Percentiles rank a stretch among this genome's conserved stretches.
phyloP scores from a whole-genome alignment of 2,329 filamentous ascomycete species.

The Aspergillus sp. region DNA sequence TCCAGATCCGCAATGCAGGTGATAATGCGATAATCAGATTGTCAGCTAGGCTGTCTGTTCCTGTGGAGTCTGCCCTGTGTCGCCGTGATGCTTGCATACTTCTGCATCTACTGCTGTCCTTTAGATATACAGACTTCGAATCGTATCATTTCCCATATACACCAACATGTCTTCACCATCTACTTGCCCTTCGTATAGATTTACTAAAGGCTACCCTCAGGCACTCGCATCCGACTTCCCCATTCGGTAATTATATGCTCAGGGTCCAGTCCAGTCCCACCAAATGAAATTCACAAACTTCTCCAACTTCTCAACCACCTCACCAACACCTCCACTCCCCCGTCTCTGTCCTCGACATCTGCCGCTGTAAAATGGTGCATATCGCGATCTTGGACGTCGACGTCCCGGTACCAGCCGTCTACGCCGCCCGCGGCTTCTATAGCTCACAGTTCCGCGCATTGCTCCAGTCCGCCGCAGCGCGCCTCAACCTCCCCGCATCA shows the following conservation, averaged over 20 bases:
- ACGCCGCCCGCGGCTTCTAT: constrained; percentile 33
- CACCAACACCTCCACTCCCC: neutral
- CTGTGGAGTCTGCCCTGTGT: neutral
- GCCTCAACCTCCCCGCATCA: constrained; percentile 20
- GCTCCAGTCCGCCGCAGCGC: constrained; percentile 30
- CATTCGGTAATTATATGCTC: constrained; percentile 9
- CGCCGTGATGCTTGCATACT: too few relatives aligned
- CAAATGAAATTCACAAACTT: neutral
- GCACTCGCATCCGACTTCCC: constrained; percentile 10
- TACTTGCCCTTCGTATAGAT: neutral
- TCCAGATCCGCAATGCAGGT: neutral
- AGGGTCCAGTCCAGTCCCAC: too few relatives aligned
- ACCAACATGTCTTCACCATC: neutral
- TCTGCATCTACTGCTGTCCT: neutral
- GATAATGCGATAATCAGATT: neutral
- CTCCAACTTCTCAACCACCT: neutral
- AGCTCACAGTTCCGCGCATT: constrained; percentile 36
- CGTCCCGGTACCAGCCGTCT: constrained; percentile 33
- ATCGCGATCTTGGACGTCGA: constrained; percentile 39
- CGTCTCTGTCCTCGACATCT: neutral
- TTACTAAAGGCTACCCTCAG: neutral
- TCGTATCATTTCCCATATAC: neutral
- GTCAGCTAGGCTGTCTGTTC: neutral
- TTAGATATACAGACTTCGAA: neutral
- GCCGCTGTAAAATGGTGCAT: constrained; percentile 24